Evolutionary conservation across 2,329 filamentous ascomycete genomes (phyloP).

Genomic region (Ophiostoma himal-ulmi): DNA sequence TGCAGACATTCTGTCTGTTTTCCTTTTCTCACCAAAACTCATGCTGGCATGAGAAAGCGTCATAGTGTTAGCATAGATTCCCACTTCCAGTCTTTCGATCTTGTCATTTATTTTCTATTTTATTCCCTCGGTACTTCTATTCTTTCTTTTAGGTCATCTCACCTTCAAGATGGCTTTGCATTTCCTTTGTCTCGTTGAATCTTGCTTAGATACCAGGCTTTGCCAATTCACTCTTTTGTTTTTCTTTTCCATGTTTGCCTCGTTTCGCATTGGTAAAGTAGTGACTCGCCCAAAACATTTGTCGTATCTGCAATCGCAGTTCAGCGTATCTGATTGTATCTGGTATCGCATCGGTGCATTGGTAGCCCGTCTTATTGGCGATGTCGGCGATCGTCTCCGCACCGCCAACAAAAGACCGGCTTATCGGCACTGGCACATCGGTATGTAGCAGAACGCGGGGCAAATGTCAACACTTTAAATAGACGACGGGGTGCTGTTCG

Average conservation of each 20-base stretch:
- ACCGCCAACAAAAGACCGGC: background rate
- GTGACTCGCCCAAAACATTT: background rate
- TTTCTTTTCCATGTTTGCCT: background rate
- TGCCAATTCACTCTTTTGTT: background rate
- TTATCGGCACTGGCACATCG: background rate
- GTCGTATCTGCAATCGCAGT: background rate
- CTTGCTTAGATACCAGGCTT: slow-evolving; percentile 11
- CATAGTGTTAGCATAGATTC: background rate
- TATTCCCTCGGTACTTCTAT: background rate
- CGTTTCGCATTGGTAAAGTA: background rate
- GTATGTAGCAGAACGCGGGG: background rate
- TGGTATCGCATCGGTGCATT: background rate
- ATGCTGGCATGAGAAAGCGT: slow-evolving; percentile 9
- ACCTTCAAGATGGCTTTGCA: background rate
- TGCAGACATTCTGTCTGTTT: background rate
- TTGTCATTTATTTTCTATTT: background rate
- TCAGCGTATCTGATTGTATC: background rate
- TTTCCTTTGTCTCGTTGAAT: slow-evolving; percentile 7
- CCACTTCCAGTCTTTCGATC: background rate
- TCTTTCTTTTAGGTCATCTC: background rate
- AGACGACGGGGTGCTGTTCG: too few relatives aligned
- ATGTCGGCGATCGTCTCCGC: background rate
- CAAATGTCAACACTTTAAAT: background rate
- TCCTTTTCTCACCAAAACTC: background rate
- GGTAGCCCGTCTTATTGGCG: slow-evolving; percentile 6